A percentile compares a stretch with the other conserved stretches of the same genome.
Evolutionary conservation across 495 filamentous ascomycete species (phyloP).

Genomic region (Parachaetomium inaequale): DNA sequence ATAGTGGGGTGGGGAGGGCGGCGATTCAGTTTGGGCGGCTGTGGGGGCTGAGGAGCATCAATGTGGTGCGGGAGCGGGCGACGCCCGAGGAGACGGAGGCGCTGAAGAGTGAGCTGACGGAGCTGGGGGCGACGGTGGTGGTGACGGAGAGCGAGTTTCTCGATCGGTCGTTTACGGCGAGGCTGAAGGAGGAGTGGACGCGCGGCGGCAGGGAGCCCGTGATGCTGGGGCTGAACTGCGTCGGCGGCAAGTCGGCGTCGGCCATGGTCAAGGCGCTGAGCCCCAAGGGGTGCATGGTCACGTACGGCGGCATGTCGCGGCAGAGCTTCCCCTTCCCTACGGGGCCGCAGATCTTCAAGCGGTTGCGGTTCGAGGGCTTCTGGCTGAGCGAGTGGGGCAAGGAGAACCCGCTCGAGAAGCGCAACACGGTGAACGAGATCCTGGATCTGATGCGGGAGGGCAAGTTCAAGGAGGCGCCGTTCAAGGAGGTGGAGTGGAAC

Average conservation of each 20-base stretch:
- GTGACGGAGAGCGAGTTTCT: constrained; percentile 72
- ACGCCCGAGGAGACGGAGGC: constrained; percentile 57
- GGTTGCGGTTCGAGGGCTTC: constrained; percentile 82
- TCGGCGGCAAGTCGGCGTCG: constrained; percentile 80
- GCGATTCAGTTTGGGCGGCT: constrained; percentile 77
- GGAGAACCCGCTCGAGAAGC: constrained; percentile 67
- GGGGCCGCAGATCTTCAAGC: constrained; percentile 82
- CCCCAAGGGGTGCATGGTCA: constrained; percentile 70
- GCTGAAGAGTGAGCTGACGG: constrained; percentile 66
- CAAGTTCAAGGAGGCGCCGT: constrained; percentile 76
- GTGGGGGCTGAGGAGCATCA: constrained; percentile 86
- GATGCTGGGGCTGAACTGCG: constrained; percentile 83
- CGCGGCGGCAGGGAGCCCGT: constrained; percentile 63
- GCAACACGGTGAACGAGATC: constrained; percentile 75
- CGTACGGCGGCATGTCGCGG: constrained; percentile 92
- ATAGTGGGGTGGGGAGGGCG: constrained; percentile 82
- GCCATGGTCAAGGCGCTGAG: constrained; percentile 67
- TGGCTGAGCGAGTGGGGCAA: constrained; percentile 92
- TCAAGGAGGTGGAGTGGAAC: constrained; percentile 73
- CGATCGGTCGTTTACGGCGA: constrained; percentile 56
- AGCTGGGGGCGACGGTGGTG: constrained; percentile 74
- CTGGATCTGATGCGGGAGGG: constrained; percentile 68
- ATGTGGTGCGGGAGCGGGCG: constrained; percentile 70
- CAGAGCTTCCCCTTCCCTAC: constrained; percentile 76
- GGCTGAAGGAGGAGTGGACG: constrained; percentile 63